Evolutionary conservation across 2,329 filamentous ascomycete species (phyloP).

Genomic region (Sporothrix curviconia): DNA sequence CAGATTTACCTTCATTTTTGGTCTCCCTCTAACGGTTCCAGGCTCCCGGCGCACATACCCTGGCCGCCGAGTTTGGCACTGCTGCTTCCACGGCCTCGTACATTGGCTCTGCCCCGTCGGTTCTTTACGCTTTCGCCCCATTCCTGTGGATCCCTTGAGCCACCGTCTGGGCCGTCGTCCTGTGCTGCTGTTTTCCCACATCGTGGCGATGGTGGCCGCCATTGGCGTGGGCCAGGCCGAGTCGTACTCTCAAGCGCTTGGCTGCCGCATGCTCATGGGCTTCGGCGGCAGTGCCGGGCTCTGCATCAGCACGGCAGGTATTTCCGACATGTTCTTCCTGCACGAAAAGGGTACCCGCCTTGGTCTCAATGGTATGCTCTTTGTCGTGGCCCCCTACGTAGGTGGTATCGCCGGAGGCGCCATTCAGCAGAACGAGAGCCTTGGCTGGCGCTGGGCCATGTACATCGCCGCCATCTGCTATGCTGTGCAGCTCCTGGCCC

Average conservation of each 20-base stretch:
- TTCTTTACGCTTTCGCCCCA: slow-evolving; percentile 16
- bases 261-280: slow-evolving; percentile 18
- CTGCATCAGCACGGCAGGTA: slow-evolving; percentile 15
- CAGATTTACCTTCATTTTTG: background rate
- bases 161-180: slow-evolving; percentile 19
- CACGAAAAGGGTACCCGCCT: slow-evolving; percentile 18
- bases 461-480: slow-evolving; percentile 16
- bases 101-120: slow-evolving; percentile 16
- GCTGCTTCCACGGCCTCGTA: slow-evolving; percentile 15
- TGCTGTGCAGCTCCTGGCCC: slow-evolving; percentile 7
- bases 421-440: slow-evolving; percentile 12
- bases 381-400: slow-evolving; percentile 17
- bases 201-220: slow-evolving; percentile 14
- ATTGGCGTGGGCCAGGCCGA: slow-evolving; percentile 15
- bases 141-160: slow-evolving; percentile 20
- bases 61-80: slow-evolving; percentile 12
- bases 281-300: slow-evolving; percentile 16
- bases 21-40: background rate
- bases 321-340: slow-evolving; percentile 19
- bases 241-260: slow-evolving; percentile 15
- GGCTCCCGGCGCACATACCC: slow-evolving; percentile 15
- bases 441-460: slow-evolving; percentile 20
- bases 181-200: slow-evolving; percentile 14
- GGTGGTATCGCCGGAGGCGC: slow-evolving; percentile 17
- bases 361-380: slow-evolving; percentile 16